A percentile compares a stretch with the other conserved stretches of the same genome.
phyloP scores from a whole-genome alignment of 2,329 filamentous ascomycete genomes.

The Colletotrichum neosansevieriae region DNA sequence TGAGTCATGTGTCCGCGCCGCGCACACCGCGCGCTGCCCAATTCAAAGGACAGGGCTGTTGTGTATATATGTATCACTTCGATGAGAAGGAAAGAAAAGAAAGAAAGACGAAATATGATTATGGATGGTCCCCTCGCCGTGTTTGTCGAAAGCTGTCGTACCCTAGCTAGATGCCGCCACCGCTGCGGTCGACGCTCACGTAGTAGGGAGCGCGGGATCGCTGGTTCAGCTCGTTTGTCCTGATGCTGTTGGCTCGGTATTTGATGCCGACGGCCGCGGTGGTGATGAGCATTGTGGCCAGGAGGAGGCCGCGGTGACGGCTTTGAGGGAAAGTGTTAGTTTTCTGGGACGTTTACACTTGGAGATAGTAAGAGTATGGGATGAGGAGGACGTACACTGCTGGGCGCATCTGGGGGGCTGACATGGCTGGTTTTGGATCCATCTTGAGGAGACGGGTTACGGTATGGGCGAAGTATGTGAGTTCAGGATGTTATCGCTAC shows the following conservation, averaged over 20 bases:
- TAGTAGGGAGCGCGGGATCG: constrained; percentile 54
- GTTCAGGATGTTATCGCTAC: neutral
- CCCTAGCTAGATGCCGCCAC: constrained; percentile 55
- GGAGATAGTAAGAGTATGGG: constrained; percentile 21
- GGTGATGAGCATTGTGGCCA: constrained; percentile 49
- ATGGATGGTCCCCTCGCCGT: no score
- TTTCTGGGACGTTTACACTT: neutral
- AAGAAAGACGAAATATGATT: no score
- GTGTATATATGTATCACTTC: no score
- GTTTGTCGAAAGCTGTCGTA: neutral
- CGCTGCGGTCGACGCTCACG: constrained; percentile 65
- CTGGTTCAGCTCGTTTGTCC: constrained; percentile 59
- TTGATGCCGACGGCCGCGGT: constrained; percentile 46
- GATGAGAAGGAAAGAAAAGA: no score
- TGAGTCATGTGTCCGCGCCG: no score
- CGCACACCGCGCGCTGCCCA: no score
- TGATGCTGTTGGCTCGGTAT: constrained; percentile 52
- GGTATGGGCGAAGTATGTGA: neutral
- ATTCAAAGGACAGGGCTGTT: no score
- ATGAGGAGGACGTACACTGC: constrained; percentile 44
- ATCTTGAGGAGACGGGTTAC: neutral
- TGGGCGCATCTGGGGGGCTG: constrained; percentile 33
- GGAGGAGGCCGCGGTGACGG: constrained; percentile 53
- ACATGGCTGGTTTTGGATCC: constrained; percentile 29
- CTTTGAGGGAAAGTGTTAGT: constrained; percentile 43